These are phyloP conservation scores for Backusella tuberculispora DNA, from an alignment of 192 early-diverging fungal genomes.

Conservation along the genomic window DNA sequence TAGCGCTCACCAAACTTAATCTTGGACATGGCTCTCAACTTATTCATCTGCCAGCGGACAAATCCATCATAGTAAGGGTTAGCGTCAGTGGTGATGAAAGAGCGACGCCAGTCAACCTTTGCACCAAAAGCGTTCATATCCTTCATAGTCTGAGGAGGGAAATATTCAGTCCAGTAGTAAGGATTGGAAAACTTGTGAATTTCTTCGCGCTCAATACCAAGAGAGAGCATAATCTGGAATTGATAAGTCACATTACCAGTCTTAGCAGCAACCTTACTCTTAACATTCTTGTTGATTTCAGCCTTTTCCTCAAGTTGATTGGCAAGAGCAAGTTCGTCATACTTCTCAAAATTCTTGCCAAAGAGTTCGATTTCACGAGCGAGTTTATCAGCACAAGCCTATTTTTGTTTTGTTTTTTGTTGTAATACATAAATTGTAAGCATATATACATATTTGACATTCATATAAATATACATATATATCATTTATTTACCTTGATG, in stretches of 20 bases:
- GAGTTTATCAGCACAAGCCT: conserved; percentile 90
- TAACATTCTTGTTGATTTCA: conserved; percentile 66
- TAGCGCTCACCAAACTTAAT: conserved; percentile 96
- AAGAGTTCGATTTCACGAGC: conserved; percentile 83
- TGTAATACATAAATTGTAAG: not conserved
- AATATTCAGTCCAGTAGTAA: conserved; percentile 91
- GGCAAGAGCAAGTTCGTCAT: conserved; percentile 27
- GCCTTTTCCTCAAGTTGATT: conserved; percentile 45
- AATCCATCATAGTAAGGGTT: conserved; percentile 99
- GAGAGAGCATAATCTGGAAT: conserved; percentile 95
- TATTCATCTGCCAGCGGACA: conserved; percentile 97
- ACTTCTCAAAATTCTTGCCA: conserved; percentile 70
- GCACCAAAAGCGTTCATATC: conserved; percentile 78
- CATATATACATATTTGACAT: too few relatives aligned
- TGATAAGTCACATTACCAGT: conserved; percentile 83
- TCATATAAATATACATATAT: not conserved
- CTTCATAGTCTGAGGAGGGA: conserved; percentile 84
- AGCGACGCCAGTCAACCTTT: conserved; percentile 95
- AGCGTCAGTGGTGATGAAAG: conserved; percentile 96
- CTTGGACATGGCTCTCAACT: conserved; percentile 74
- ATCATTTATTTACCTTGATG: conserved; percentile 79
- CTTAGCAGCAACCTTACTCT: conserved; percentile 92
- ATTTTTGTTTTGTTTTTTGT: conserved; percentile 17
- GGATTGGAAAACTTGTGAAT: conserved; percentile 94
- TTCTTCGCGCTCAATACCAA: conserved; percentile 85